Evolutionary conservation across 192 early-diverging fungal species (phyloP).

Genomic region (Linnemannia schmuckeri): DNA sequence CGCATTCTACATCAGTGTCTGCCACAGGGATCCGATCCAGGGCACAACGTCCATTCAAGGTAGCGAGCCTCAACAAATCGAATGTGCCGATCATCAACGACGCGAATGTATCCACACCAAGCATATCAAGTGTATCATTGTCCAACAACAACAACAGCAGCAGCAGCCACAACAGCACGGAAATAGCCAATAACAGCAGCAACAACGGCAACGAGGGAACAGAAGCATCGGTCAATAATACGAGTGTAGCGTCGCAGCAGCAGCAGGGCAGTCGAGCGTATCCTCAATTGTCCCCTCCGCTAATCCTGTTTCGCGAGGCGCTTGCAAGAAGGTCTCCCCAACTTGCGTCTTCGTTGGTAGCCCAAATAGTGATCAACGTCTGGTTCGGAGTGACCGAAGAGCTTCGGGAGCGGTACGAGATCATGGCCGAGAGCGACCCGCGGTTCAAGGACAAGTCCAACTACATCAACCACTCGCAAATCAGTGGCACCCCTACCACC

Average conservation of each 20-base stretch:
- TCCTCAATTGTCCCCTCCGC: slow-evolving; percentile 10
- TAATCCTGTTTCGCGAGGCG: slow-evolving; percentile 8
- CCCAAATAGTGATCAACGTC: slow-evolving; percentile 10
- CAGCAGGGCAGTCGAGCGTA: slow-evolving; percentile 1
- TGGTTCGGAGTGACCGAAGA: slow-evolving; percentile 7
- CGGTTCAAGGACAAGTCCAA: slow-evolving; percentile 2
- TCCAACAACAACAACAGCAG: background rate
- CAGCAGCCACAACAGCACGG: background rate
- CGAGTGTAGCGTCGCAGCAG: background rate
- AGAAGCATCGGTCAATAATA: too few species aligned
- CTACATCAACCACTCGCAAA: background rate
- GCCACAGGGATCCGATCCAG: background rate
- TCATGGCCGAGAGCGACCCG: slow-evolving; percentile 1
- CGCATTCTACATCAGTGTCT: background rate
- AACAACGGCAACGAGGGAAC: background rate
- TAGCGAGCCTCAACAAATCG: slow-evolving; percentile 5
- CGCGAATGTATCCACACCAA: too few species aligned
- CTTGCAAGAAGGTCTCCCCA: slow-evolving; percentile 8
- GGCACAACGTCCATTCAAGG: slow-evolving; percentile 1
- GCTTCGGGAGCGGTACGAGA: slow-evolving; percentile 1
- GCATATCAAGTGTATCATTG: background rate
- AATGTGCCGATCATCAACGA: background rate
- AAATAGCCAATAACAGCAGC: background rate
- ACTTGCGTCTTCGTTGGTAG: slow-evolving; percentile 9
- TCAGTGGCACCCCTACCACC: slow-evolving; percentile 8